Evolutionary conservation across 2,329 filamentous ascomycete genomes (phyloP).

Genomic region (Stagonosporopsis chrysanthemi): DNA sequence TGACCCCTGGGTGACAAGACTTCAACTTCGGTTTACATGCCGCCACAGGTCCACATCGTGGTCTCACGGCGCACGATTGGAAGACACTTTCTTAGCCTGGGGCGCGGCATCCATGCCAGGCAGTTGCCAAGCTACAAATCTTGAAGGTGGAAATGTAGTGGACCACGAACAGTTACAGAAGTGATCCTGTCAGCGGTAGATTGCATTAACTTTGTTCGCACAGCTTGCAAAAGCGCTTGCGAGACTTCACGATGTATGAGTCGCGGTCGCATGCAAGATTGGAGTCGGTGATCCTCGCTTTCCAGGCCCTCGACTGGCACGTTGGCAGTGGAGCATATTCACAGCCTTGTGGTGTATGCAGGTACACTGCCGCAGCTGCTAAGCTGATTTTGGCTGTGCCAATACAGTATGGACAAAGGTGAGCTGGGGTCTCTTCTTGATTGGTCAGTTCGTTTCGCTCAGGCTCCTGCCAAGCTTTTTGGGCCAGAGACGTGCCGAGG

Average conservation of each 20-base stretch:
- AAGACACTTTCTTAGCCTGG: background rate
- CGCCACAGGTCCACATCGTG: constrained; percentile 7
- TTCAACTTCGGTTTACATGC: constrained; percentile 6
- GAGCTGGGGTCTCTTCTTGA: background rate
- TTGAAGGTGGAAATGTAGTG: constrained; percentile 1
- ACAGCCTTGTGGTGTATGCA: no score
- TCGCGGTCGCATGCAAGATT: background rate
- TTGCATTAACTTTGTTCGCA: background rate
- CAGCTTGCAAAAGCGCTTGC: background rate
- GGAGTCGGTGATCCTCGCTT: no score
- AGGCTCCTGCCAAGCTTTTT: background rate
- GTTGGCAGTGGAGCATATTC: no score
- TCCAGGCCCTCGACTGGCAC: no score
- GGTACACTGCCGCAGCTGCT: background rate
- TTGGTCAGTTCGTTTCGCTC: background rate
- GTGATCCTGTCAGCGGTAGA: background rate
- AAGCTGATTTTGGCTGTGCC: background rate
- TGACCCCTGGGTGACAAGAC: constrained; percentile 7
- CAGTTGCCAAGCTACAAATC: constrained; percentile 6
- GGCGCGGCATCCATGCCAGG: constrained; percentile 3
- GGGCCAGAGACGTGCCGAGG: background rate
- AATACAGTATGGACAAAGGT: background rate
- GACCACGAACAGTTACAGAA: background rate
- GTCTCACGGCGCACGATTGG: constrained; percentile 2
- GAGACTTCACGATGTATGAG: background rate